These are phyloP conservation scores for Boeremia lycopersici DNA, from an alignment of 2,329 filamentous ascomycete species.

Conservation along the genomic window DNA sequence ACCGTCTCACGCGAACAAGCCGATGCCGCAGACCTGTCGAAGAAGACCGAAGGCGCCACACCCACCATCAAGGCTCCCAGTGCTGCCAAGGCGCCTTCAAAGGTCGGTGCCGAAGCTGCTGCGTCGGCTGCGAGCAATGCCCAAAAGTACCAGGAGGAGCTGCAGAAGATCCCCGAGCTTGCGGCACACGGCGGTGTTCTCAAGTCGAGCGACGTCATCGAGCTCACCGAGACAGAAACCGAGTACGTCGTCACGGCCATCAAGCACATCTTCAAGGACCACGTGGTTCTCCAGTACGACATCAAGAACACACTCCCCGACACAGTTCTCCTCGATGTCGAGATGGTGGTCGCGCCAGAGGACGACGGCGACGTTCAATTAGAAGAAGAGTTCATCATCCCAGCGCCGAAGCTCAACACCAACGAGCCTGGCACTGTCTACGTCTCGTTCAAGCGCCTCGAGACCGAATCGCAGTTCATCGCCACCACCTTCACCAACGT, in stretches of 20 bases:
- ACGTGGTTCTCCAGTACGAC: conserved; percentile 94
- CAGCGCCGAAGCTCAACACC: conserved; percentile 78
- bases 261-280: conserved; percentile 98
- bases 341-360: conserved; percentile 81
- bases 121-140: conserved; percentile 79
- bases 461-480: conserved; percentile 77
- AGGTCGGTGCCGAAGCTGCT: conserved; percentile 73
- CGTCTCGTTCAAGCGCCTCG: conserved; percentile 87
- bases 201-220: conserved; percentile 84
- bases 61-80: conserved; percentile 94
- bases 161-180: conserved; percentile 89
- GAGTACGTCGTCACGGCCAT: conserved; percentile 93
- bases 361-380: conserved; percentile 75
- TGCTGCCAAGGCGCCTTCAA: conserved; percentile 73
- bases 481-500: conserved; percentile 85
- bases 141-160: conserved; percentile 86
- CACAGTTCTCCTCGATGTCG: conserved; percentile 58
- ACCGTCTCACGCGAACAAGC: conserved; percentile 95
- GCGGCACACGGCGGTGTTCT: conserved; percentile 86
- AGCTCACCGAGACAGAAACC: conserved; percentile 95
- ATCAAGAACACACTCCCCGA: conserved; percentile 96
- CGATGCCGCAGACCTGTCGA: conserved; percentile 92
- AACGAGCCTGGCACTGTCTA: conserved; percentile 93
- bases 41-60: conserved; percentile 92
- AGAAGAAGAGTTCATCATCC: conserved; percentile 90